These are phyloP conservation scores for Monosporascus sp. DNA, from an alignment of 2,329 filamentous ascomycete genomes.

Conservation along the genomic window DNA sequence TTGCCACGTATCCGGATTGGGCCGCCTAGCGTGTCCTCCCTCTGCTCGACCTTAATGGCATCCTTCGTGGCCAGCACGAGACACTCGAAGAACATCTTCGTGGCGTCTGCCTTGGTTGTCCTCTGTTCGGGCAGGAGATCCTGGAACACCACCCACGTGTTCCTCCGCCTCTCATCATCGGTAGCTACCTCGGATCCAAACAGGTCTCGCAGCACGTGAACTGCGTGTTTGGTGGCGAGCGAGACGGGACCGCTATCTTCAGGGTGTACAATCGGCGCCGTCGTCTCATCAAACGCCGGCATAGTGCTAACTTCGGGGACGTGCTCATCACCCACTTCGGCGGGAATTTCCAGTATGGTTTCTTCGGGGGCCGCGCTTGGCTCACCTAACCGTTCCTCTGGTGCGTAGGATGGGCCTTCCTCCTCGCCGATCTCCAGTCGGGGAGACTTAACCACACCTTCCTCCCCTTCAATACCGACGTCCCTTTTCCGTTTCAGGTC, in stretches of 20 bases:
- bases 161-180: constrained; percentile 67
- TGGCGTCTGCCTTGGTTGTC: constrained; percentile 84
- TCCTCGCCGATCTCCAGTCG: constrained; percentile 65
- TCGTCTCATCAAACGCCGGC: constrained; percentile 74
- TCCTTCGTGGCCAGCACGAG: constrained; percentile 96
- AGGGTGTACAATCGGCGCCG: constrained; percentile 69
- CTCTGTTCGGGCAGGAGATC: constrained; percentile 77
- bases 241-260: constrained; percentile 83
- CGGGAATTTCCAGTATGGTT: constrained; percentile 61
- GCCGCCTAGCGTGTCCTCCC: constrained; percentile 63
- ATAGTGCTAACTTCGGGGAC: constrained; percentile 38
- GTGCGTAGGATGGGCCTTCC: constrained; percentile 46
- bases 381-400: constrained; percentile 47
- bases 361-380: constrained; percentile 52
- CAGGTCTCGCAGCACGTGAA: constrained; percentile 84
- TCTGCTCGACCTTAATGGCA: constrained; percentile 93
- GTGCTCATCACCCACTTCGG: constrained; percentile 43
- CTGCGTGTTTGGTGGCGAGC: constrained; percentile 87
- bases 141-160: constrained; percentile 78
- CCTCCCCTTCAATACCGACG: constrained; percentile 62
- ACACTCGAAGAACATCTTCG: constrained; percentile 99
- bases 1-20: constrained; percentile 83
- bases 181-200: constrained; percentile 71
- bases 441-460: constrained; percentile 60
- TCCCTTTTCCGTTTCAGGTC: constrained; percentile 93